phyloP scores from a whole-genome alignment of 805 yeast genomes.

The Barnettozyma sp. region DNA sequence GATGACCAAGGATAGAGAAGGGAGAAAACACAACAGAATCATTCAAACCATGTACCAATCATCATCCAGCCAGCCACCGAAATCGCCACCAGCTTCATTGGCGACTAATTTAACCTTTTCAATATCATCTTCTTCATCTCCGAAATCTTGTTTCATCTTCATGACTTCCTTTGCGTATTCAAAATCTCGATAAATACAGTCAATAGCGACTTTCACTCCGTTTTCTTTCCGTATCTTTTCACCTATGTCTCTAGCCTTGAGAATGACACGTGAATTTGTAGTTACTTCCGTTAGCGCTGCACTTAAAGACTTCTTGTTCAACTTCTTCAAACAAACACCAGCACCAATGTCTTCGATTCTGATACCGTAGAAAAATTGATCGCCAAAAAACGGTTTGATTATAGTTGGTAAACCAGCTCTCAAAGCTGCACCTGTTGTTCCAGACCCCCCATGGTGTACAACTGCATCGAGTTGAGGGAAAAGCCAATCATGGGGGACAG shows the following conservation, averaged over 20 bases:
- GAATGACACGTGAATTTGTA: constrained; percentile 56
- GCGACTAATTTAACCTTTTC: constrained; percentile 4
- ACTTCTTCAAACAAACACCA: constrained; percentile 63
- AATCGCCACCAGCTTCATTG: constrained; percentile 2
- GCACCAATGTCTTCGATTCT: constrained; percentile 86
- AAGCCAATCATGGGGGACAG: constrained; percentile 90
- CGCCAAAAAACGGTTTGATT: constrained; percentile 93
- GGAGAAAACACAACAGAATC: no score
- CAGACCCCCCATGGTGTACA: constrained; percentile 96
- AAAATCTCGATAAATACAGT: constrained; percentile 68
- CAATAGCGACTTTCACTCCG: constrained; percentile 76
- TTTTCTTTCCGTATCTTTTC: constrained; percentile 59
- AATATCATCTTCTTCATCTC: constrained; percentile 10
- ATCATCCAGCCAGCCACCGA: constrained; percentile 1
- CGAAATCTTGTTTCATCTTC: constrained; percentile 34
- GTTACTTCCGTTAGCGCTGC: constrained; percentile 67
- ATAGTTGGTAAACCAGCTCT: constrained; percentile 84
- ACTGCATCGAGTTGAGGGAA: constrained; percentile 88
- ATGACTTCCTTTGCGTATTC: constrained; percentile 66
- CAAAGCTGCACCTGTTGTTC: constrained; percentile 90
- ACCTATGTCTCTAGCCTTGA: constrained; percentile 60
- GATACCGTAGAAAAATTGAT: constrained; percentile 86
- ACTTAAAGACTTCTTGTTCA: constrained; percentile 56
- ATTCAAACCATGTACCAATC: constrained; percentile 1
- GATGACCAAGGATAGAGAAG: no score